phyloP scores from a whole-genome alignment of 306 rosid species.

The Lathyrus aphaca region DNA sequence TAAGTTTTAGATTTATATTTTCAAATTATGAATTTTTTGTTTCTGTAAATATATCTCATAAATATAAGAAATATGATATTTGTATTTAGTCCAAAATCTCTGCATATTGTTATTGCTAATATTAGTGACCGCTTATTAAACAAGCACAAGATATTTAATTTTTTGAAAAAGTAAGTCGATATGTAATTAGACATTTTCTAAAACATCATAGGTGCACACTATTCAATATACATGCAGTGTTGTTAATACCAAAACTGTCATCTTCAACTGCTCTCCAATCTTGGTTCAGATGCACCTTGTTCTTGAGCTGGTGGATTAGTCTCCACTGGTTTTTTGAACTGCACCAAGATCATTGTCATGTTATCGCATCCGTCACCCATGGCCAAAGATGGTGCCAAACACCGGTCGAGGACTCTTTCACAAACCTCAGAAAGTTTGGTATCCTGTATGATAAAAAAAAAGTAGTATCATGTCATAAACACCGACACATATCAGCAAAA shows the following conservation, averaged over 20 bases:
- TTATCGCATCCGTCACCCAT: conserved; percentile 90
- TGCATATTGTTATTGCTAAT: not conserved
- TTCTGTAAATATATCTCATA: no score
- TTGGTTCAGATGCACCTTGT: conserved; percentile 42
- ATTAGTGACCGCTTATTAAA: not conserved
- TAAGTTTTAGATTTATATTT: not conserved
- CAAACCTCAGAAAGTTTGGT: conserved; percentile 70
- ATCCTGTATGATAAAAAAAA: conserved; percentile 57
- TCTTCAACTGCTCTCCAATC: conserved; percentile 33
- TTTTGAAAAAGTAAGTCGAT: not conserved
- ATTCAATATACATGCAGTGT: conserved; percentile 22
- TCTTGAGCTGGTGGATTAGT: conserved; percentile 37
- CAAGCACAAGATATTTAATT: conserved; percentile 17
- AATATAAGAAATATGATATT: no score
- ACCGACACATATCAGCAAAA: not conserved
- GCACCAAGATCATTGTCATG: conserved; percentile 96
- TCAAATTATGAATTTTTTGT: no score
- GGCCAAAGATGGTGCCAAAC: conserved; percentile 81
- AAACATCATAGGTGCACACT: conserved; percentile 3
- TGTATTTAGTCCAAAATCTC: not conserved
- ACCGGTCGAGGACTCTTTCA: conserved; percentile 77
- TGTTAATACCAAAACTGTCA: conserved; percentile 39
- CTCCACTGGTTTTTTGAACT: conserved; percentile 60
- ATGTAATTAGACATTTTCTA: conserved; percentile 1
- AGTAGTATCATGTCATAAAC: conserved; percentile 23